Base-by-base conservation (phyloP, 768 basidiomycete genomes). In the Cantharellus anzutake region DNA sequence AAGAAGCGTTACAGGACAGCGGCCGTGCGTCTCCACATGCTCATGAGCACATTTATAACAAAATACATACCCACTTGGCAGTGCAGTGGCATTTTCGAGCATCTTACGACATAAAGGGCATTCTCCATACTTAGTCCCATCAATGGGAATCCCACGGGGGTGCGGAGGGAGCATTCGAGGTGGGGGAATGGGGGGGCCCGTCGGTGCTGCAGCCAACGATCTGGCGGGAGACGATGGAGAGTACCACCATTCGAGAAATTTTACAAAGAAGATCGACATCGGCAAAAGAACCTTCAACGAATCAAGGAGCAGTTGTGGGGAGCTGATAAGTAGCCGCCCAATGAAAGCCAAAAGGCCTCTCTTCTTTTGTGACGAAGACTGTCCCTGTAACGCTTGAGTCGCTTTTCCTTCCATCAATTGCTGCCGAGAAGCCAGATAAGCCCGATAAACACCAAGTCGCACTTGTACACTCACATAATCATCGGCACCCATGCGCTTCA, bases 161-260 rank as follows among this genome's bases (percentile, higher is more conserved):
- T 91, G 84, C 3, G 87, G 86, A 40, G 74, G 75, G 38, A 88
- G 77, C 66, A 86, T 78, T 63, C 75, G 76, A 51, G 87, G 92
- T 11, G 87, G 87, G 63, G 85, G 84, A 50, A 88, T 76, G 1
- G 79, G 75, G 38, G 83, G 86, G 4, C 82, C 85, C 57, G 78
- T 76, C 7, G 75, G 76, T 39, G 71, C 73, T 5, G 80, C 80
- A 40, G 75, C 75, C 58, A 87, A 71, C n/a, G 80, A 80, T 44
- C 82, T 80, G 16, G 86, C 87, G 2, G 86, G 92, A 5, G 89
- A 96, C 51, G 78, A 78, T 29, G 96, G 92, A 3, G 91, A 93
- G 68, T 98, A 98, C 92, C 94, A 99, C 92, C 96, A 99, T 71
- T 98, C 92, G 52, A 96, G 75, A 71, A 98, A 93, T 70, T 92